These are phyloP conservation scores for Sclerotinia spermophila DNA, from an alignment of 2,329 filamentous ascomycete genomes.

Conservation along the genomic window DNA sequence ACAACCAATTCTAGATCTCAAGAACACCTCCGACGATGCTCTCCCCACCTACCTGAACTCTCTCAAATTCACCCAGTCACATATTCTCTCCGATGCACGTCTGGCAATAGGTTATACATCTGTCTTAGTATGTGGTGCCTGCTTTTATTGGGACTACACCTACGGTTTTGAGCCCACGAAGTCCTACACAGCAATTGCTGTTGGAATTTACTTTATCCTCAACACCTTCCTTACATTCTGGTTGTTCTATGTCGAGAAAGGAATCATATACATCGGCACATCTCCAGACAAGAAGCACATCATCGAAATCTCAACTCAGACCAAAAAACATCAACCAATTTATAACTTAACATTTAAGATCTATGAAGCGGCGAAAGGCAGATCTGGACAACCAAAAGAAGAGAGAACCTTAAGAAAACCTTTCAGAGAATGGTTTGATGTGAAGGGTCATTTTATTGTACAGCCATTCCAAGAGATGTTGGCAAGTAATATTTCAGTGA, in stretches of 20 bases:
- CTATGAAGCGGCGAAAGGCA: constrained; percentile 36
- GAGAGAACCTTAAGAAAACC: constrained; percentile 54
- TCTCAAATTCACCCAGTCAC: constrained; percentile 78
- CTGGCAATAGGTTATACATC: constrained; percentile 79
- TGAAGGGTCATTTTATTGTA: constrained; percentile 65
- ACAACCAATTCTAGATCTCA: constrained; percentile 65
- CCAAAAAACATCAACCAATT: constrained; percentile 74
- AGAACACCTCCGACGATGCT: constrained; percentile 94
- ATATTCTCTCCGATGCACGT: constrained; percentile 76
- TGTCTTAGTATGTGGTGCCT: constrained; percentile 73
- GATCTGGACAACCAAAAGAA: constrained; percentile 19
- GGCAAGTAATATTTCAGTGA: constrained; percentile 60
- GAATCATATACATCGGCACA: constrained; percentile 73
- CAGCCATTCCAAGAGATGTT: constrained; percentile 76
- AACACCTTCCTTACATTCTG: constrained; percentile 78
- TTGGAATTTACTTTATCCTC: constrained; percentile 72
- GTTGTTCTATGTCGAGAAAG: constrained; percentile 80
- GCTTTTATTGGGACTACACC: constrained; percentile 90
- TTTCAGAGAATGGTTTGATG: constrained; percentile 76
- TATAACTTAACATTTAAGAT: constrained; percentile 70
- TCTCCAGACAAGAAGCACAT: constrained; percentile 55
- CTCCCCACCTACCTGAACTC: constrained; percentile 90
- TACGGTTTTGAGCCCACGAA: constrained; percentile 86
- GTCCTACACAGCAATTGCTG: constrained; percentile 73
- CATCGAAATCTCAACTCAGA: constrained; percentile 69